A percentile compares a stretch with the other conserved stretches of the same genome.
phyloP scores from a whole-genome alignment of 1,284 basidiomycete species.

The Entoloma clypeatum region DNA sequence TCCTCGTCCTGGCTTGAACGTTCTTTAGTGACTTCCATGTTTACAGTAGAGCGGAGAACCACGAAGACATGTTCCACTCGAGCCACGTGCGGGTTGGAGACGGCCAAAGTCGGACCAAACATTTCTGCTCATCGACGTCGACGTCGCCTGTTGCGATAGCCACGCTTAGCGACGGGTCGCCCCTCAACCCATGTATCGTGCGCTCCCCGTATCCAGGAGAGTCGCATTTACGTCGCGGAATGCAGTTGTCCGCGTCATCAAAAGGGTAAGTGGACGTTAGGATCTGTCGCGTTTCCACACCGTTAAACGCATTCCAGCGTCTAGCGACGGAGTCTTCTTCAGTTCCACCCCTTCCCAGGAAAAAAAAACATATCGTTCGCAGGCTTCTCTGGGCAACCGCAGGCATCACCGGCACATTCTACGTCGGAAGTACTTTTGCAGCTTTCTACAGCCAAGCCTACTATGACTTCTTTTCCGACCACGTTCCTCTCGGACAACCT shows the following conservation, averaged over 20 bases:
- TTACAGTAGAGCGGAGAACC: neutral
- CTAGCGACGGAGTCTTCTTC: constrained; percentile 50
- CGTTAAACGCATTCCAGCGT: constrained; percentile 37
- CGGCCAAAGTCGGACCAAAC: constrained; percentile 37
- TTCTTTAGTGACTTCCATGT: neutral
- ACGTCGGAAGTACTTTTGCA: constrained; percentile 72
- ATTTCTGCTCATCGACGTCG: constrained; percentile 22
- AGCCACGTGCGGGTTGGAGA: constrained; percentile 16
- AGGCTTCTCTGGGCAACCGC: constrained; percentile 60
- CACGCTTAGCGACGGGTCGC: constrained; percentile 15
- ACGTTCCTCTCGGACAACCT: constrained; percentile 71
- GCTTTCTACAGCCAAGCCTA: constrained; percentile 72
- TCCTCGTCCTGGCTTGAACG: neutral
- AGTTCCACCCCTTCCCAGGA: constrained; percentile 36
- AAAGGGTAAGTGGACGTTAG: constrained; percentile 44
- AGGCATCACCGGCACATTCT: constrained; percentile 66
- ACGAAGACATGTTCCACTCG: neutral
- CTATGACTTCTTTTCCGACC: constrained; percentile 78
- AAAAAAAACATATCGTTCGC: constrained; percentile 51
- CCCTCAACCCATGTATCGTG: constrained; percentile 51
- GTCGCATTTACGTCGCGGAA: constrained; percentile 43
- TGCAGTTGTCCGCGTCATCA: constrained; percentile 44
- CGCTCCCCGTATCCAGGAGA: constrained; percentile 50
- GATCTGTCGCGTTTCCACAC: constrained; percentile 4
- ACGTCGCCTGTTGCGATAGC: constrained; percentile 21